phyloP scores from a whole-genome alignment of 176 grass and related monocot genomes.

The Typha latifolia region DNA sequence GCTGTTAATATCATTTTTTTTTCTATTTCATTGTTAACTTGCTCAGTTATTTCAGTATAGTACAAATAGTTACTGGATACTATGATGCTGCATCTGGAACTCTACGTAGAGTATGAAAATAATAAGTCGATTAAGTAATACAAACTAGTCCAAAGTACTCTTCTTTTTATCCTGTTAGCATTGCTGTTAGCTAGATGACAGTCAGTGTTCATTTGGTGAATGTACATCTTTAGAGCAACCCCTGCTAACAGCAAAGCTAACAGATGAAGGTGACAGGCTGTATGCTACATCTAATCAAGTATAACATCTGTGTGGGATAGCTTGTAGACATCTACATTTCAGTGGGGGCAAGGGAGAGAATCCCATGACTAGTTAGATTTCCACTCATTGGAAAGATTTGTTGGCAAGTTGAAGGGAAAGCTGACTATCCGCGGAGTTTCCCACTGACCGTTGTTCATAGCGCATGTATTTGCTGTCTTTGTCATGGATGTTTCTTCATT shows the following conservation, averaged over 20 bases:
- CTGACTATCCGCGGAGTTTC: slow-evolving; percentile 24
- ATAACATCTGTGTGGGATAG: slow-evolving; percentile 15
- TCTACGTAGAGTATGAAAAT: neutral
- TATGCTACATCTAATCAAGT: slow-evolving; percentile 9
- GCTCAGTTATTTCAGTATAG: no score
- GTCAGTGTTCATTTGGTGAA: no score
- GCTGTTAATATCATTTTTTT: no score
- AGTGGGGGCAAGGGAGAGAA: neutral
- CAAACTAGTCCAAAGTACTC: slow-evolving; percentile 6
- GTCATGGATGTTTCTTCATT: slow-evolving; percentile 16
- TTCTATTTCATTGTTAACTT: no score
- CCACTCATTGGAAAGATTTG: slow-evolving; percentile 4
- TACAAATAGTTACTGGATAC: no score
- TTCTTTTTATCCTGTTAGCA: slow-evolving; percentile 31
- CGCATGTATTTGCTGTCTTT: slow-evolving; percentile 17
- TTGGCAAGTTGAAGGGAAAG: slow-evolving; percentile 18
- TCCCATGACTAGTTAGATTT: slow-evolving; percentile 5
- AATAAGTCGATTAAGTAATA: neutral
- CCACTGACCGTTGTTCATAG: slow-evolving; percentile 6
- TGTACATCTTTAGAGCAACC: no score
- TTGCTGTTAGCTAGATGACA: no score
- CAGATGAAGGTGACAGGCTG: slow-evolving; percentile 4
- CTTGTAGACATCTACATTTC: slow-evolving; percentile 27
- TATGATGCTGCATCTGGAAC: no score
- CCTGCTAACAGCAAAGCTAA: slow-evolving; percentile 24